These are phyloP conservation scores for Arthrobotrys iridis DNA, from an alignment of 2,329 filamentous ascomycete species.

Conservation along the genomic window DNA sequence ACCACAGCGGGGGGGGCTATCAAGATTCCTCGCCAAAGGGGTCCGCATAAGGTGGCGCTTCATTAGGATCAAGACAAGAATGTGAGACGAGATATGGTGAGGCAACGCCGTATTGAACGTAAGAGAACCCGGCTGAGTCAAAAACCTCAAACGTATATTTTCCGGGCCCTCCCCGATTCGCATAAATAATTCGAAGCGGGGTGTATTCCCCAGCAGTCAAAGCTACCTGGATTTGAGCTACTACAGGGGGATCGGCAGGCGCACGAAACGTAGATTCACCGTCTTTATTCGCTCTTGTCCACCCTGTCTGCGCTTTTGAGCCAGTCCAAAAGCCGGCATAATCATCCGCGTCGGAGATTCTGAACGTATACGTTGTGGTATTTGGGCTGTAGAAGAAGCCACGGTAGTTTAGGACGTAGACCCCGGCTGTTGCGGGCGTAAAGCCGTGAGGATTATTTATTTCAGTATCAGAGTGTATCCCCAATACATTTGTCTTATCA, in stretches of 20 bases:
- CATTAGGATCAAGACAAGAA: constrained; percentile 4
- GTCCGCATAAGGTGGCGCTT: neutral
- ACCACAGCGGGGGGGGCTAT: neutral
- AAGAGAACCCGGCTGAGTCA: constrained; percentile 2
- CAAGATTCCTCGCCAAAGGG: constrained; percentile 20
- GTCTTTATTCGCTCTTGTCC: constrained; percentile 14
- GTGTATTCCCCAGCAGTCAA: constrained; percentile 16
- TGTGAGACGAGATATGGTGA: constrained; percentile 19
- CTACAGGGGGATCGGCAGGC: neutral
- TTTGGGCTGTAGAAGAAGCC: constrained; percentile 31
- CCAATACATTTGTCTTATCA: constrained; percentile 1
- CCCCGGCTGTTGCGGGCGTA: constrained; percentile 2
- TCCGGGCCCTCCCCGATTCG: constrained; percentile 22
- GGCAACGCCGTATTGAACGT: constrained; percentile 15
- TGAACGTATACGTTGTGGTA: constrained; percentile 22
- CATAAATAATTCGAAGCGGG: constrained; percentile 24
- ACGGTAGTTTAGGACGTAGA: constrained; percentile 27
- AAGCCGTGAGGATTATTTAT: constrained; percentile 14
- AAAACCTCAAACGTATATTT: constrained; percentile 26
- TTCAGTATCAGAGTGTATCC: constrained; percentile 4
- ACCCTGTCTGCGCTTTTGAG: constrained; percentile 12
- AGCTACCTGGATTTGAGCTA: neutral
- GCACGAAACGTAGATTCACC: constrained; percentile 15
- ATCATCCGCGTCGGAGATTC: constrained; percentile 17
- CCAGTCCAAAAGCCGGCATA: constrained; percentile 18